Base-by-base conservation (phyloP, 1,139 yeast genomes). In the Hemisphaericaspora xylofermentans region DNA sequence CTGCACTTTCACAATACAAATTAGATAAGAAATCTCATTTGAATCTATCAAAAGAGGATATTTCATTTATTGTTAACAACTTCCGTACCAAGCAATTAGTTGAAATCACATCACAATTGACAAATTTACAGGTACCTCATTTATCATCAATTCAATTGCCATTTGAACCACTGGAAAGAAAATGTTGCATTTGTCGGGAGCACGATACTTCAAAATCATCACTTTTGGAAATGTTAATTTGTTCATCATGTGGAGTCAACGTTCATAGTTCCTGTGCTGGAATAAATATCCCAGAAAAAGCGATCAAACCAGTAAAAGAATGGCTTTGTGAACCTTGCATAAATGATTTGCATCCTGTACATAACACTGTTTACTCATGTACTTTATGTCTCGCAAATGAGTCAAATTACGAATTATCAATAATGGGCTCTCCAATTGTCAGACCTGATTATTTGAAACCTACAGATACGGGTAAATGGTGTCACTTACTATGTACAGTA, bases 241-340 rank as follows among this genome's bases (percentile, higher is more conserved):
- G 97, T 58, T 60, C 71, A 1, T 68, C 72, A 17, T 91, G 98
- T 66, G 86, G 88, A 0, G 66, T 88, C 19, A 73, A 72, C 42
- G 89, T 84, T 1, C 98, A 91, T 57, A 64, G 75, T 1, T 60
- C 75, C 0, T 89, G 96, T 57, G 82, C 83, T 53, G 96, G 95
- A 1, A 52, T 78, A 6, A 38, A 36, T 24, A 47, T 65, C 4
- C 58, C 58, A 1, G 64, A 55, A 1, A 49, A 53, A 2, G 44
- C 48, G 2, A 38, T 51, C 3, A 54, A 50, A 26, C 68, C 70
- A 0, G 49, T 60, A 1, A 64, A 61, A 34, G 75, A 70, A 39
- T 91, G 98, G 98, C 61, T 75, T 26, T 91, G 98, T 63, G 96
- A 88, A 53, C 74, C 83, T 2, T 91, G 98, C 56, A 66, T 80